Base-by-base conservation (phyloP, 2,329 filamentous ascomycete species). In the Fusarium sterilihyphosum region DNA sequence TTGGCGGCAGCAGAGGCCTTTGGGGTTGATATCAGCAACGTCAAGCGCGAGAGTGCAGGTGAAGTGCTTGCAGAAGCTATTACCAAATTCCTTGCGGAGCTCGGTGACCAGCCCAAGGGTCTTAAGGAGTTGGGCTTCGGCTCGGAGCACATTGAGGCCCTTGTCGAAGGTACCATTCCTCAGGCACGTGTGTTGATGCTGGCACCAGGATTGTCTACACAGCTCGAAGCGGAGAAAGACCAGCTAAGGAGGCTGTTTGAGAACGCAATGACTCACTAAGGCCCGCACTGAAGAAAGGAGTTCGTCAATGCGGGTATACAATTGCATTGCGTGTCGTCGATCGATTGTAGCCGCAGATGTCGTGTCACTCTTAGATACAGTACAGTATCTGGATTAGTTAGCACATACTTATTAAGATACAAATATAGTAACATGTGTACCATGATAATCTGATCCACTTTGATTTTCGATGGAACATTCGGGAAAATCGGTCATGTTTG, bases 111-210 rank as follows among this genome's bases (percentile, higher is more conserved):
- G 85, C 97, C 97, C 3, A 88, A 91, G 46, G 97, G 97, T 0
- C 83, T 99, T 74, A 94, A 93, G 84, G 91, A 89, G 43, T 84
- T 99, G 18, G 97, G 96, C 0, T 99, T 98, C 80, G 88, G 88
- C 61, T 84, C 83, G 22, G 89, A 90, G 44, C 90, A 98, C 84
- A 86, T 99, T 24, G 94, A 97, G 73, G 90, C 86, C 16, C 85
- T 99, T 72, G 95, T 99, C 3, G 96, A 98, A 83, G 97, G 96
- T 3, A 99, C 96, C 1, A 92, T 99, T 71, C 96, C 96, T 10
- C 96, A 99, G 85, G 91, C 91, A 64, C 88, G 96, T 74, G 97
- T 99, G 63, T 82, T 99, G 79, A 96, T 95, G 92, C 84, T 99
- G 71, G 96, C 96, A 37, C 97, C 96, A 2, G 95, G 90, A 33